Evolutionary conservation across 148 eudicot species (phyloP).

Genomic region (Talinum fruticosum): DNA sequence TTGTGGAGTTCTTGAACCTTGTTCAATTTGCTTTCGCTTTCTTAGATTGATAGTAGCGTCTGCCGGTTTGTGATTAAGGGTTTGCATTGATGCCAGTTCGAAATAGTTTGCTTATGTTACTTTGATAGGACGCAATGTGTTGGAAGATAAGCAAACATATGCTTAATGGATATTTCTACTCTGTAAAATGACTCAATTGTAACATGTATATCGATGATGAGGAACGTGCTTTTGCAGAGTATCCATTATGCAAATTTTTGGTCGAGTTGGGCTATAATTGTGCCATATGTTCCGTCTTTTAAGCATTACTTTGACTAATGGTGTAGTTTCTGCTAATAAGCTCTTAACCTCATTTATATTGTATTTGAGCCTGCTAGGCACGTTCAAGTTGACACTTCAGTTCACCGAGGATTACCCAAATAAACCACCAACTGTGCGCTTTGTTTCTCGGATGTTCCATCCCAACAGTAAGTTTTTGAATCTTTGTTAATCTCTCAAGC

Average conservation of each 20-base stretch:
- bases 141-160: neutral
- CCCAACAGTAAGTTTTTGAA: constrained; percentile 51
- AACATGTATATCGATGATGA: neutral
- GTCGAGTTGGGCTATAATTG: neutral
- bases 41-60: neutral
- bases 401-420: constrained; percentile 64
- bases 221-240: neutral
- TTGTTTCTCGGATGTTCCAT: constrained; percentile 69
- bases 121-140: neutral
- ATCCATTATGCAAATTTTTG: neutral
- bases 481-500: neutral
- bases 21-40: neutral
- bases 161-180: neutral
- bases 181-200: neutral
- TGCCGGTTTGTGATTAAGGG: neutral
- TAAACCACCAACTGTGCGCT: constrained; percentile 65
- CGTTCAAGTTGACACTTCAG: constrained; percentile 69
- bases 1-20: neutral
- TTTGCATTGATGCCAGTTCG: neutral
- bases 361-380: constrained; percentile 40
- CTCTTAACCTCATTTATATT: constrained; percentile 15
- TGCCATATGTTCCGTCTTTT: neutral
- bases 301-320: too few species aligned
- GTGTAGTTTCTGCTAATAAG: neutral
- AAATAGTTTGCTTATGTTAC: neutral